A percentile compares a stretch with the other conserved stretches of the same genome.
Evolutionary conservation across 2,329 filamentous ascomycete genomes (phyloP).

Genomic region (Talaromyces sp.): DNA sequence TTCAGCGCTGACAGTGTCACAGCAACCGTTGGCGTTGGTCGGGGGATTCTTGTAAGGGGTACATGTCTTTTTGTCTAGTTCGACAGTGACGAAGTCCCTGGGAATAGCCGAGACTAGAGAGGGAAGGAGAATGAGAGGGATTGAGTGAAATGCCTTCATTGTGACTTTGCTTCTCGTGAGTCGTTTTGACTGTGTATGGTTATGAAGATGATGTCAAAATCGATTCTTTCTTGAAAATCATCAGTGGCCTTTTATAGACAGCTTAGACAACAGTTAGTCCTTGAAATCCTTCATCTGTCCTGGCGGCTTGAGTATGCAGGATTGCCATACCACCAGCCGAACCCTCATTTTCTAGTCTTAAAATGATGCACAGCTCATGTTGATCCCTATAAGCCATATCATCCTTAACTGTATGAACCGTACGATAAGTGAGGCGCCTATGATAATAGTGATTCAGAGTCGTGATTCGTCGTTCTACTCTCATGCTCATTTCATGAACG

Average conservation of each 20-base stretch:
- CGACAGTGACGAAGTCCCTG: neutral
- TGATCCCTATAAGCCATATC: no score
- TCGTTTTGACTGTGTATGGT: neutral
- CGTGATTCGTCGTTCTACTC: neutral
- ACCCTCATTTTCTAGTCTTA: neutral
- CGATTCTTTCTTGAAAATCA: neutral
- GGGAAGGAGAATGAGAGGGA: conserved; percentile 8
- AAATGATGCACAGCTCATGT: neutral
- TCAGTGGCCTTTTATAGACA: neutral
- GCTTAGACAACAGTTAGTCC: neutral
- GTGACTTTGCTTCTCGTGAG: neutral
- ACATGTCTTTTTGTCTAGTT: conserved; percentile 8
- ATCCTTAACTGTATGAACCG: no score
- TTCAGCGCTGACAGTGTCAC: conserved; percentile 9
- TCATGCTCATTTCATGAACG: neutral
- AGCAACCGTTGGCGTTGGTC: conserved; percentile 12
- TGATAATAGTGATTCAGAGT: neutral
- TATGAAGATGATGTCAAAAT: neutral
- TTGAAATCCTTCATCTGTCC: neutral
- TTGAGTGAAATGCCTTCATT: conserved; percentile 6
- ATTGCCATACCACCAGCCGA: neutral
- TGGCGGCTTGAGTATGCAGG: neutral
- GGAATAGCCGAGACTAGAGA: conserved; percentile 7
- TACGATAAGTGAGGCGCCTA: neutral
- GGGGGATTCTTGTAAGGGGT: conserved; percentile 7